phyloP scores from a whole-genome alignment of 2,329 filamentous ascomycete species.

The Chrysosporium queenslandicum region DNA sequence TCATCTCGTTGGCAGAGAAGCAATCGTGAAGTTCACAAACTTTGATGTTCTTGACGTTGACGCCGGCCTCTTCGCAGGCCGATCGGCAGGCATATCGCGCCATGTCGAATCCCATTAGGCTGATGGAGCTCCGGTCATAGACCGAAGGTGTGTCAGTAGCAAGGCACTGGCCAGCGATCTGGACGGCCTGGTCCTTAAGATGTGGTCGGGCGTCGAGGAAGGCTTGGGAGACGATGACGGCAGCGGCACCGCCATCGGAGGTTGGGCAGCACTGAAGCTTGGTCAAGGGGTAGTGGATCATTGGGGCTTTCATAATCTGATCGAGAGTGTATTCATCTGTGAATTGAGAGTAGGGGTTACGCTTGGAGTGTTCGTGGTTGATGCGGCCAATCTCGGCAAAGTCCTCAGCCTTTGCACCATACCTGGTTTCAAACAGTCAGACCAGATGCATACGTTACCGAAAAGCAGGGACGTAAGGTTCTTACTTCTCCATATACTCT shows the following conservation, averaged over 20 bases:
- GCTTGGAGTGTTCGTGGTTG: conserved; percentile 83
- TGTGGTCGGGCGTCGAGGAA: conserved; percentile 81
- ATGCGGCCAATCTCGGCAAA: conserved; percentile 90
- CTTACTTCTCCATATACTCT: conserved; percentile 89
- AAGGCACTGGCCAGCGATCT: conserved; percentile 78
- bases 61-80: conserved; percentile 62
- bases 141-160: conserved; percentile 73
- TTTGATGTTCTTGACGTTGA: conserved; percentile 56
- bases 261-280: conserved; percentile 99
- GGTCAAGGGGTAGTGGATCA: conserved; percentile 77
- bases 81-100: conserved; percentile 56
- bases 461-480: conserved; percentile 7
- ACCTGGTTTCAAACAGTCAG: conserved; percentile 50
- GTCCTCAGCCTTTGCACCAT: conserved; percentile 71
- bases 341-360: conserved; percentile 98
- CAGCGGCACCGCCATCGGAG: conserved; percentile 81
- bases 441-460: too few species aligned
- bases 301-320: conserved; percentile 63
- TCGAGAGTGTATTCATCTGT: conserved; percentile 81
- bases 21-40: conserved; percentile 95
- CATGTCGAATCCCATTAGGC: conserved; percentile 86
- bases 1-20: conserved; percentile 92
- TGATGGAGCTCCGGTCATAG: conserved; percentile 72
- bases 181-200: conserved; percentile 69
- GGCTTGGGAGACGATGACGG: conserved; percentile 74